Percentiles rank a stretch among this genome's conserved stretches.
Conservation (phyloP, 495 filamentous ascomycete species). For the Xylaria venustula region DNA sequence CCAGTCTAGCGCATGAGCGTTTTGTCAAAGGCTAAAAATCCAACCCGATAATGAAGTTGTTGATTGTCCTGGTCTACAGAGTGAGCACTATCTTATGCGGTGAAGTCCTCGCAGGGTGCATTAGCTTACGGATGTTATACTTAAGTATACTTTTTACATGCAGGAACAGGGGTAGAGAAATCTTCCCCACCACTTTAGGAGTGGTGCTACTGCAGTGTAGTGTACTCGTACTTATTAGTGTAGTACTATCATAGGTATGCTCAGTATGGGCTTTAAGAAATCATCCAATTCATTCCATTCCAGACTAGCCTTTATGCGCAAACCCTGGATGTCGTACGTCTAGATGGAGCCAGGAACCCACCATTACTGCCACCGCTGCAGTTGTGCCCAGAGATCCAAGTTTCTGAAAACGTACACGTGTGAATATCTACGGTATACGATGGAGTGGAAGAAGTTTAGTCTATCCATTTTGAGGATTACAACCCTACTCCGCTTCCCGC, state of each 20-base stretch:
- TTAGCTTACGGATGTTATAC: neutral
- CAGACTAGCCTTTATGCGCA: neutral
- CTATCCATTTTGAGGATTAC: neutral
- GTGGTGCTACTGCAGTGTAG: neutral
- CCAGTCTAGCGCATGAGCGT: neutral
- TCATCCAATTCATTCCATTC: no score
- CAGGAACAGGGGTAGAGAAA: neutral
- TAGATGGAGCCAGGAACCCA: neutral
- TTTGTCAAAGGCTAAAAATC: no score
- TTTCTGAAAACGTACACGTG: no score
- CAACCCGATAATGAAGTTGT: no score
- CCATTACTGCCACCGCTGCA: neutral
- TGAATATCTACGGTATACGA: no score
- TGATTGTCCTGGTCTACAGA: neutral
- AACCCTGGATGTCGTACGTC: conserved; percentile 8
- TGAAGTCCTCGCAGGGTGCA: neutral
- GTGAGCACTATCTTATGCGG: neutral
- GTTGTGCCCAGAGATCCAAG: neutral
- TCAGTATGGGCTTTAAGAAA: no score
- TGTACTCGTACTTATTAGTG: no score
- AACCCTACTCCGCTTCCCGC: neutral
- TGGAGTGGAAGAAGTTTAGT: neutral
- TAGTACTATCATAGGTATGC: no score
- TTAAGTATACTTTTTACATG: neutral
- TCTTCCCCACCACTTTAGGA: neutral